These are phyloP conservation scores for Kalaharituber pfeilii DNA, from an alignment of 2,329 filamentous ascomycete genomes.

Conservation along the genomic window DNA sequence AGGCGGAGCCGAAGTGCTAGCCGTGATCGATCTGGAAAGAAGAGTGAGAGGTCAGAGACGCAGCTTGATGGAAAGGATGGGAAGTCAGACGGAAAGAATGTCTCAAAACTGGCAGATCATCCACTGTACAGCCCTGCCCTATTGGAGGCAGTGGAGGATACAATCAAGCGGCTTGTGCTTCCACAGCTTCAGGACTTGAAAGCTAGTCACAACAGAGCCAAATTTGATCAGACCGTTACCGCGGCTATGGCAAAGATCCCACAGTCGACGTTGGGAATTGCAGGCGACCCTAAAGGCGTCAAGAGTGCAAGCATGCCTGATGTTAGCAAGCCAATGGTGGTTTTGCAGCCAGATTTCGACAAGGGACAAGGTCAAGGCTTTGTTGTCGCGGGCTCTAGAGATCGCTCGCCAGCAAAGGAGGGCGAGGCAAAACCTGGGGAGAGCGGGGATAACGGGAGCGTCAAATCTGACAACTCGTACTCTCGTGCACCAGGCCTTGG, in stretches of 20 bases:
- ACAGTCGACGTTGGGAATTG: conserved; percentile 9
- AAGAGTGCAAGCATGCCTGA: conserved; percentile 46
- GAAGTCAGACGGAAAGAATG: conserved; percentile 14
- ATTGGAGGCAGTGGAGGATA: conserved; percentile 81
- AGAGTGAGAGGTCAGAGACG: conserved; percentile 41
- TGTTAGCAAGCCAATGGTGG: conserved; percentile 43
- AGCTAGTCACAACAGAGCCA: conserved; percentile 57
- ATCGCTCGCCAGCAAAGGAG: neutral
- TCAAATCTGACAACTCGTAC: conserved; percentile 15
- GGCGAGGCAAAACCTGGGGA: too few relatives aligned
- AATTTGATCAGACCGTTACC: conserved; percentile 4
- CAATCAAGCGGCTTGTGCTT: conserved; percentile 72
- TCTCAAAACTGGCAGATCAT: conserved; percentile 28
- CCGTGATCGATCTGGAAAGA: conserved; percentile 35
- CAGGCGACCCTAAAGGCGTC: conserved; percentile 8
- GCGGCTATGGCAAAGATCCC: conserved; percentile 8
- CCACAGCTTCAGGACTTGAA: conserved; percentile 86
- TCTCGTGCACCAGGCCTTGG: conserved; percentile 16
- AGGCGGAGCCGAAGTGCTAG: conserved; percentile 33
- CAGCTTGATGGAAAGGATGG: conserved; percentile 40
- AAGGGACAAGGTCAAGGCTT: conserved; percentile 40
- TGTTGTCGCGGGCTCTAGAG: conserved; percentile 27
- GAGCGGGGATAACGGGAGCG: neutral
- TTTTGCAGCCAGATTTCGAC: conserved; percentile 35
- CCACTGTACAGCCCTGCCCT: conserved; percentile 58